Conservation (phyloP, 2,329 filamentous ascomycete species). For the Xylariaceae sp. region DNA sequence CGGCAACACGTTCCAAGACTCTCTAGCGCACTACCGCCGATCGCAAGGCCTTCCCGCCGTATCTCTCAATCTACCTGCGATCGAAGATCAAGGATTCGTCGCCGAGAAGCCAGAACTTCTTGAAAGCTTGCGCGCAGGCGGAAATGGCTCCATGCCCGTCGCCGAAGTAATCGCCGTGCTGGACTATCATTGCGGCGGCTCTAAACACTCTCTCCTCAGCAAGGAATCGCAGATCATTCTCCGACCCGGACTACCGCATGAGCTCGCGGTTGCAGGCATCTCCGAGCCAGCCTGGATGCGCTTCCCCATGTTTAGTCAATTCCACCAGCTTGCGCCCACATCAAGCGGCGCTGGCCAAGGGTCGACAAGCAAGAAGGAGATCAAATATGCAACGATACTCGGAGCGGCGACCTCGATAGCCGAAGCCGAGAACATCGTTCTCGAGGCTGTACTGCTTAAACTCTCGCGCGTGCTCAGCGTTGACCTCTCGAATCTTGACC, state of each 20-base stretch:
- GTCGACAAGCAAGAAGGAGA: not conserved
- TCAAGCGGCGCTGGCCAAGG: not conserved
- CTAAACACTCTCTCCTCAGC: conserved; percentile 3
- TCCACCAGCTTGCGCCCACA: conserved; percentile 8
- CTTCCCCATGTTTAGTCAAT: conserved; percentile 6
- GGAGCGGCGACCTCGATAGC: not conserved
- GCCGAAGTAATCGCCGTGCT: conserved; percentile 24
- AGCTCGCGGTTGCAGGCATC: conserved; percentile 4
- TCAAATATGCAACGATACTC: conserved; percentile 2
- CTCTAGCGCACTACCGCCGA: conserved; percentile 20
- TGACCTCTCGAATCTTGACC: conserved; percentile 21
- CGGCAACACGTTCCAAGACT: conserved; percentile 21
- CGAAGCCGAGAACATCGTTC: conserved; percentile 7
- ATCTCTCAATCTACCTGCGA: conserved; percentile 25
- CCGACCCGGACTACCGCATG: conserved; percentile 8
- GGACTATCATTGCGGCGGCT: conserved; percentile 16
- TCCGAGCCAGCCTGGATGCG: conserved; percentile 6
- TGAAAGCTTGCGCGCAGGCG: conserved; percentile 10
- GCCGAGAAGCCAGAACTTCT: conserved; percentile 13
- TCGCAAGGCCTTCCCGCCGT: conserved; percentile 18
- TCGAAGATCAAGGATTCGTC: conserved; percentile 24
- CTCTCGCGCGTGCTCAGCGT: conserved; percentile 17
- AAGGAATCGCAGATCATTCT: conserved; percentile 6
- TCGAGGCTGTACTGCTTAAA: conserved; percentile 10
- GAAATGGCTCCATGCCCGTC: conserved; percentile 14